Evolutionary conservation across 192 early-diverging fungal genomes (phyloP).

Genomic region (Coemansia sp.): DNA sequence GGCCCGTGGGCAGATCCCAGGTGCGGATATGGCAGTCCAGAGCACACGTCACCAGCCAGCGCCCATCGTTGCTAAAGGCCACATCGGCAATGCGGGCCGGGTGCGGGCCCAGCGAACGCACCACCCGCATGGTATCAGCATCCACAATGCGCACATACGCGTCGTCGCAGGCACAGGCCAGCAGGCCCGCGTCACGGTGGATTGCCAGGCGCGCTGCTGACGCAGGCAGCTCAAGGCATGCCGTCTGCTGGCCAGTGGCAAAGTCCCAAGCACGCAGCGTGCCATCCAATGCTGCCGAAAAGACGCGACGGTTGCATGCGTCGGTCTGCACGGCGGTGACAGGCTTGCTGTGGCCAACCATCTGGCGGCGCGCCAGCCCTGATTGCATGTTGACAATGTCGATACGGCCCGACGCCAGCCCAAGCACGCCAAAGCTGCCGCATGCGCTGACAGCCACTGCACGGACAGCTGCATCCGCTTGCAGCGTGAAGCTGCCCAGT

Average conservation of each 20-base stretch:
- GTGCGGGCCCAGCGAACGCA: slow-evolving; percentile 89
- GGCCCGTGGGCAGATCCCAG: slow-evolving; percentile 94
- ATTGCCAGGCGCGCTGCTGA: slow-evolving; percentile 62
- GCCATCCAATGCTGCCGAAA: slow-evolving; percentile 79
- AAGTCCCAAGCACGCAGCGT: slow-evolving; percentile 81
- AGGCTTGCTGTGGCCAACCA: slow-evolving; percentile 72
- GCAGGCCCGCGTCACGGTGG: slow-evolving; percentile 70
- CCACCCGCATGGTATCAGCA: slow-evolving; percentile 71
- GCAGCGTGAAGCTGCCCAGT: slow-evolving; percentile 67
- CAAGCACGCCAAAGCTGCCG: slow-evolving; percentile 93
- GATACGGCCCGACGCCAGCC: slow-evolving; percentile 69
- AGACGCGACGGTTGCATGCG: slow-evolving; percentile 65
- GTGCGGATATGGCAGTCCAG: slow-evolving; percentile 88
- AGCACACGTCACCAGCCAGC: slow-evolving; percentile 81
- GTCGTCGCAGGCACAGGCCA: slow-evolving; percentile 86
- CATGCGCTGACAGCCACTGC: slow-evolving; percentile 77
- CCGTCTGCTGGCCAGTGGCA: slow-evolving; percentile 58
- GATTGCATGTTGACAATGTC: slow-evolving; percentile 97
- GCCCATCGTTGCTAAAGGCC: slow-evolving; percentile 87
- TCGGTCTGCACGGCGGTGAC: slow-evolving; percentile 80
- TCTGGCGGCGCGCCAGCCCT: slow-evolving; percentile 71
- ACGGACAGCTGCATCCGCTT: slow-evolving; percentile 55
- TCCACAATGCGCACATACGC: slow-evolving; percentile 85
- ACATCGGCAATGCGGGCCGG: slow-evolving; percentile 83
- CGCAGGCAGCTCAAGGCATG: slow-evolving; percentile 65